Conservation (phyloP, 129 eudicot genomes). For the Saposhnikovia divaricata region DNA sequence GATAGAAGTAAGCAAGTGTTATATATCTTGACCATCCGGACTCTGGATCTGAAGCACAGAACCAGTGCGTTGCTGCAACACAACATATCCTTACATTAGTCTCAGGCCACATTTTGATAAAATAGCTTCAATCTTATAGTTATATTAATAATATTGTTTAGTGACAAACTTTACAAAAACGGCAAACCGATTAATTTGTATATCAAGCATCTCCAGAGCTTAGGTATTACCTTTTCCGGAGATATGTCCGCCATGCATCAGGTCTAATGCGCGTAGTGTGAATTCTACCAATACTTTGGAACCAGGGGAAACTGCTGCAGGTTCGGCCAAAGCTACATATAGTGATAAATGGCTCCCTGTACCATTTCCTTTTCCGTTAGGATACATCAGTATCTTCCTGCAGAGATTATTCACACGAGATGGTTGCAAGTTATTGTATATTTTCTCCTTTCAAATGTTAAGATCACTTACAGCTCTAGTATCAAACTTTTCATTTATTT, state of each 20-base stretch:
- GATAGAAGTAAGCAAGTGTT: background rate
- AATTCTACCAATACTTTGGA: constrained; percentile 5
- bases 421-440: background rate
- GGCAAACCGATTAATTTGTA: background rate
- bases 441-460: background rate
- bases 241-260: background rate
- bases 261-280: constrained; percentile 7
- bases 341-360: constrained; percentile 5
- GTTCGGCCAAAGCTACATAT: constrained; percentile 5
- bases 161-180: background rate
- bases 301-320: background rate
- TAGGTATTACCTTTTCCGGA: background rate
- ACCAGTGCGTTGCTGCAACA: background rate
- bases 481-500: background rate
- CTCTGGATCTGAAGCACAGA: background rate
- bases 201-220: background rate
- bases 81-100: background rate
- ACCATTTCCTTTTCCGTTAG: constrained; percentile 5
- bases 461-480: background rate
- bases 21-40: constrained; percentile 3
- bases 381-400: constrained; percentile 14
- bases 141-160: background rate
- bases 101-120: background rate
- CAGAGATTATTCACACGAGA: background rate
- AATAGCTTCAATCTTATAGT: background rate